A percentile compares a stretch with the other conserved stretches of the same genome.
phyloP scores from a whole-genome alignment of 2,329 filamentous ascomycete species.

The Helotiales sp. region DNA sequence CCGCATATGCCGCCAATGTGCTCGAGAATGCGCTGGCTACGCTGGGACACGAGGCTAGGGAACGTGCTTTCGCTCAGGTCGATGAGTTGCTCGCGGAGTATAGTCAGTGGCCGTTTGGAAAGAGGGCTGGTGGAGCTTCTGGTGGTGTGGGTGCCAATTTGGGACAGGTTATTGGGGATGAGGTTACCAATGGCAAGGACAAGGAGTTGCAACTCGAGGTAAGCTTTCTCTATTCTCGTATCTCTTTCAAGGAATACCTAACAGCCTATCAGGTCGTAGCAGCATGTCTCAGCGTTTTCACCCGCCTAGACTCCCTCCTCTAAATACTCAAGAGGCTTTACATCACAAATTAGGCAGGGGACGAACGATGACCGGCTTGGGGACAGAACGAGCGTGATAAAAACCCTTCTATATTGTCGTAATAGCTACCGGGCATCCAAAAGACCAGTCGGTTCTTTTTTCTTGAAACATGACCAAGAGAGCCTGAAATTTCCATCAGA shows the following conservation, averaged over 20 bases:
- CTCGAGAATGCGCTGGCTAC: slow-evolving; percentile 96
- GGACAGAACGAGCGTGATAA: neutral
- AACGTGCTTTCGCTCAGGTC: slow-evolving; percentile 94
- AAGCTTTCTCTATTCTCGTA: slow-evolving; percentile 48
- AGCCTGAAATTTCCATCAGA: neutral
- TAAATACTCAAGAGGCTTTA: slow-evolving; percentile 49
- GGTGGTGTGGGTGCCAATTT: slow-evolving; percentile 92
- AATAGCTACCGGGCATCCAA: slow-evolving; percentile 30
- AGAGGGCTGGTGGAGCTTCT: slow-evolving; percentile 71
- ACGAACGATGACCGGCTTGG: neutral
- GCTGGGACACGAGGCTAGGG: slow-evolving; percentile 89
- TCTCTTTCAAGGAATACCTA: slow-evolving; percentile 9
- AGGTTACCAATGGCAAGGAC: slow-evolving; percentile 85
- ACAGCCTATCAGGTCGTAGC: slow-evolving; percentile 67
- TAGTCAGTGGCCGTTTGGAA: slow-evolving; percentile 95
- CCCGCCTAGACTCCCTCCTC: slow-evolving; percentile 92
- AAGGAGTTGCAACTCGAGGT: slow-evolving; percentile 97
- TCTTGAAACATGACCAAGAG: slow-evolving; percentile 10
- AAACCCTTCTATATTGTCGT: slow-evolving; percentile 37
- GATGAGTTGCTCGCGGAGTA: slow-evolving; percentile 96
- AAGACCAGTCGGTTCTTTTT: slow-evolving; percentile 4
- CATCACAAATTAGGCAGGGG: neutral
- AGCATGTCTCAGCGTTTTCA: slow-evolving; percentile 96
- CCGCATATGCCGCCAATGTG: slow-evolving; percentile 96
- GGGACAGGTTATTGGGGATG: slow-evolving; percentile 84